Evolutionary conservation across 2,329 filamentous ascomycete genomes (phyloP).

Genomic region (Grosmannia huntii): DNA sequence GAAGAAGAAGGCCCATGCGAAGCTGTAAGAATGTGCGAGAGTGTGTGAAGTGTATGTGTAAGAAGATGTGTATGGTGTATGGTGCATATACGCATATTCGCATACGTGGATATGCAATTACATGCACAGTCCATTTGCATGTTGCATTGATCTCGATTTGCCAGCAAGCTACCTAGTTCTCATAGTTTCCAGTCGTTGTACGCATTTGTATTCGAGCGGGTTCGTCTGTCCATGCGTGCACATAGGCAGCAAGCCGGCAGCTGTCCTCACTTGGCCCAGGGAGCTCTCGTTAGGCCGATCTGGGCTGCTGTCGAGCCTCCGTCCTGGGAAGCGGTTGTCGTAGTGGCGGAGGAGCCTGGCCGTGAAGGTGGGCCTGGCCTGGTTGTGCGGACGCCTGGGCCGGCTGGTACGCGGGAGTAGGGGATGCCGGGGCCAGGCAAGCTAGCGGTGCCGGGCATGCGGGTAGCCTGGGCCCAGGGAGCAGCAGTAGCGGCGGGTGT

Average conservation of each 20-base stretch:
- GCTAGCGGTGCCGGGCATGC: constrained; percentile 12
- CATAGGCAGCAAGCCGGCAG: not conserved
- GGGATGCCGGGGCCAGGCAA: constrained; percentile 19
- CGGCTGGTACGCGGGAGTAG: constrained; percentile 21
- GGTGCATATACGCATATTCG: too few relatives aligned
- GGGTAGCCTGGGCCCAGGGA: constrained; percentile 16
- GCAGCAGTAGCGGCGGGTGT: constrained; percentile 5
- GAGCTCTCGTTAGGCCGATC: constrained; percentile 30
- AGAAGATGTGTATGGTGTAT: too few relatives aligned
- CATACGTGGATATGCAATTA: too few relatives aligned
- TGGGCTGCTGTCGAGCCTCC: constrained; percentile 21
- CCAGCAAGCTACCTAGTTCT: too few relatives aligned
- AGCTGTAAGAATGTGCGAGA: constrained; percentile 17
- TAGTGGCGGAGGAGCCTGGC: not conserved
- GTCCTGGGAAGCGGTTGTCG: constrained; percentile 7
- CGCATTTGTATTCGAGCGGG: too few relatives aligned
- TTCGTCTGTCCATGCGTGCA: too few relatives aligned
- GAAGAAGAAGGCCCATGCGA: constrained; percentile 17
- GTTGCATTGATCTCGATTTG: too few relatives aligned
- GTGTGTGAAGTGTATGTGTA: too few relatives aligned
- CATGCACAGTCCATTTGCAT: too few relatives aligned
- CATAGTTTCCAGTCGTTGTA: too few relatives aligned
- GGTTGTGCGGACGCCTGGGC: not conserved
- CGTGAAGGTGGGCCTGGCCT: not conserved
- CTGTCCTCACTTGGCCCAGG: constrained; percentile 27